phyloP scores from a whole-genome alignment of 805 yeast species.

The Jamesozyma gamospora region DNA sequence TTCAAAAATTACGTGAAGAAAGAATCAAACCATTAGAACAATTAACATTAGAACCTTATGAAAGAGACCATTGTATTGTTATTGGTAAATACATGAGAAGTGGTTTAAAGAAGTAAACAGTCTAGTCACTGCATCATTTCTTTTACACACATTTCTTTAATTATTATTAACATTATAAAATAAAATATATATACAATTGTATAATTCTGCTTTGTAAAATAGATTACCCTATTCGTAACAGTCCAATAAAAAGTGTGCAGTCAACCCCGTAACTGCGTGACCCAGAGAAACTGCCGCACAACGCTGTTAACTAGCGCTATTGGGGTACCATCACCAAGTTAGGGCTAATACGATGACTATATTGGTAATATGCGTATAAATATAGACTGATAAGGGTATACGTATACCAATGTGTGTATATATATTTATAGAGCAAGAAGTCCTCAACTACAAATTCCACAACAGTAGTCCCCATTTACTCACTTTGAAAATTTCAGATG shows the following conservation, averaged over 20 bases:
- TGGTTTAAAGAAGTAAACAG: slow-evolving; percentile 38
- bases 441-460: no score
- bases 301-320: no score
- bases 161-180: not conserved
- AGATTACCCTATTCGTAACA: slow-evolving; percentile 2
- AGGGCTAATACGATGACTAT: no score
- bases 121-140: slow-evolving; percentile 1
- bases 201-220: slow-evolving; percentile 1
- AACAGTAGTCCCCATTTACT: no score
- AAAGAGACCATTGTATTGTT: slow-evolving; percentile 99
- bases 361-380: no score
- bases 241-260: not conserved
- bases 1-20: slow-evolving; percentile 97
- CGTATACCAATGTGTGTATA: no score
- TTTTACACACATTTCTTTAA: not conserved
- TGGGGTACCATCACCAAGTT: no score
- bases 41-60: slow-evolving; percentile 97
- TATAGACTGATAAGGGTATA: no score
- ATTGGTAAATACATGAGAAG: slow-evolving; percentile 94
- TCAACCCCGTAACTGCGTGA: no score
- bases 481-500: not conserved
- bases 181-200: not conserved
- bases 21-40: slow-evolving; percentile 97
- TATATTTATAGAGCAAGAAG: no score
- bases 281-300: no score